Conservation (phyloP, 1,284 basidiomycete genomes). For the Phylloboletellus chloephorus region DNA sequence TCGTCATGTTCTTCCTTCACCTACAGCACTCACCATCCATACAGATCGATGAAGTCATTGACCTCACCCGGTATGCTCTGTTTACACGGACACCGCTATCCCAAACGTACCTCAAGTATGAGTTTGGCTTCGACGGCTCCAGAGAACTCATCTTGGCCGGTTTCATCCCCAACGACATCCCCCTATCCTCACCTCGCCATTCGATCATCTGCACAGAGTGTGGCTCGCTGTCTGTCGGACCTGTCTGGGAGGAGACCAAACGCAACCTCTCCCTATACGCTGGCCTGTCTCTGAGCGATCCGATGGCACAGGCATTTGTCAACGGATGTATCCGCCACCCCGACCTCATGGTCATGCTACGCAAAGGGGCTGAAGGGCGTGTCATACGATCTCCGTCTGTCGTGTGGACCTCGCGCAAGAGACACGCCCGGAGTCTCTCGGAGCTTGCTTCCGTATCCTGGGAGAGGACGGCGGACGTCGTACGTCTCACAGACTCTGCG, state of each 20-base stretch:
- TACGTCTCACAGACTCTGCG: constrained; percentile 12
- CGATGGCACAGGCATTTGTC: constrained; percentile 25
- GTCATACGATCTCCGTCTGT: constrained; percentile 23
- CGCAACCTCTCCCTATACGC: constrained; percentile 23
- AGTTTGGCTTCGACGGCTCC: constrained; percentile 18
- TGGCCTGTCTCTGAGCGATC: constrained; percentile 26
- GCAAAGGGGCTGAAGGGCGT: constrained; percentile 25
- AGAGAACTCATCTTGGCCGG: constrained; percentile 29
- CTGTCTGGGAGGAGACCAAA: constrained; percentile 28
- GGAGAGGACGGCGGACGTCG: constrained; percentile 16
- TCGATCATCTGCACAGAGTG: constrained; percentile 23
- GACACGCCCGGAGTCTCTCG: constrained; percentile 25
- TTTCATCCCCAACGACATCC: constrained; percentile 26
- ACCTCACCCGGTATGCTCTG: constrained; percentile 27
- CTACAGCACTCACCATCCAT: not conserved
- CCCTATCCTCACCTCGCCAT: constrained; percentile 20
- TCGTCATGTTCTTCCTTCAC: not conserved
- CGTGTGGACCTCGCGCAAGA: constrained; percentile 28
- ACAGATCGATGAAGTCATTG: constrained; percentile 30
- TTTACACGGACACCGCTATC: constrained; percentile 16
- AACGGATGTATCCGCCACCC: constrained; percentile 30
- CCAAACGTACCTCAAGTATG: constrained; percentile 23
- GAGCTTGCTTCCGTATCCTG: constrained; percentile 21
- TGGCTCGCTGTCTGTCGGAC: constrained; percentile 8
- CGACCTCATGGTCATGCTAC: constrained; percentile 29